These are phyloP conservation scores for Citrus australasica DNA, from an alignment of 345 rosid genomes.

Conservation along the genomic window DNA sequence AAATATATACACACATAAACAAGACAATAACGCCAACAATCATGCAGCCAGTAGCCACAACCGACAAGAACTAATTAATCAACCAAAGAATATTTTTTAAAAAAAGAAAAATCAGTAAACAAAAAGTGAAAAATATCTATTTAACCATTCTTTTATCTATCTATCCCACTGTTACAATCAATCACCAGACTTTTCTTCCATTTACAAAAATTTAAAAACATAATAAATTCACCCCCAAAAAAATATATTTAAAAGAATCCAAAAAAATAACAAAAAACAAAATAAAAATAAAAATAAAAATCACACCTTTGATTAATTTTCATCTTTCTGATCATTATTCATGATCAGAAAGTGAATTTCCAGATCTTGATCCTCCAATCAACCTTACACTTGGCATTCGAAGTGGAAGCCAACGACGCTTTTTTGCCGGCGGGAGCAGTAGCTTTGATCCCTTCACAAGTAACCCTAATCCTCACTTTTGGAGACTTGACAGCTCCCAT, in stretches of 20 bases:
- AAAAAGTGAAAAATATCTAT: neutral
- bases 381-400: slow-evolving; percentile 68
- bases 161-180: slow-evolving; percentile 2
- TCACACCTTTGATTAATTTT: slow-evolving; percentile 9
- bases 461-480: slow-evolving; percentile 52
- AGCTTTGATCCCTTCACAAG: slow-evolving; percentile 61
- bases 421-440: slow-evolving; percentile 55
- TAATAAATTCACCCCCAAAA: neutral
- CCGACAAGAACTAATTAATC: neutral
- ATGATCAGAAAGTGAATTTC: slow-evolving; percentile 63
- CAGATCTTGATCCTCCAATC: slow-evolving; percentile 82
- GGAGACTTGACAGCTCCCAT: slow-evolving; percentile 64
- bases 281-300: neutral
- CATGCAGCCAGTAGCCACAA: neutral
- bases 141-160: no score
- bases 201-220: slow-evolving; percentile 17
- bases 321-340: neutral
- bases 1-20: no score
- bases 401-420: slow-evolving; percentile 49
- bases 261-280: slow-evolving; percentile 1
- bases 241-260: neutral
- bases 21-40: neutral
- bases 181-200: slow-evolving; percentile 2
- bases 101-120: no score
- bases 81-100: neutral